A percentile compares a stretch with the other conserved stretches of the same genome.
Evolutionary conservation across 2,329 filamentous ascomycete genomes (phyloP).

Genomic region (Xylariaceae sp.): DNA sequence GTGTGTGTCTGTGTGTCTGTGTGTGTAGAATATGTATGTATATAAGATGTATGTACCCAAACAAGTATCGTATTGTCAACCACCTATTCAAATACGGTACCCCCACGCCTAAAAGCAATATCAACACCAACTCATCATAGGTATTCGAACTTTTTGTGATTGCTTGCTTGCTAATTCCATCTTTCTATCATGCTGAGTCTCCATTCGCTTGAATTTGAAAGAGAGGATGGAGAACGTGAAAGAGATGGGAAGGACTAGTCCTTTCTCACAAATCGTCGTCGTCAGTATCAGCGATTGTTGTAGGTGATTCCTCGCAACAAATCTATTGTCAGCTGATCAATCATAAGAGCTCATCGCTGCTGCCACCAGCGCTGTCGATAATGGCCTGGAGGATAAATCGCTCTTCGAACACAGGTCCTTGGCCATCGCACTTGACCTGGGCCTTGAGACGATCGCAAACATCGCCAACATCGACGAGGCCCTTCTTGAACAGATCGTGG

Average conservation of each 20-base stretch:
- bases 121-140: not conserved
- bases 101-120: not conserved
- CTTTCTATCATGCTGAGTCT: not conserved
- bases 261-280: not conserved
- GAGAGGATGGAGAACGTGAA: not conserved
- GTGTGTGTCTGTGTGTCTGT: not conserved
- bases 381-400: conserved; percentile 67
- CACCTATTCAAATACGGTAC: not conserved
- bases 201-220: not conserved
- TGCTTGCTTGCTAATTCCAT: not conserved
- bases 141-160: not conserved
- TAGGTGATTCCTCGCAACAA: not conserved
- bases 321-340: not conserved
- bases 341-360: conserved; percentile 71
- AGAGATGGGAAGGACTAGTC: not conserved
- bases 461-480: conserved; percentile 73
- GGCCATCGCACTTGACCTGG: conserved; percentile 74
- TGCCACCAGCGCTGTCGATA: conserved; percentile 68
- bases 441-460: conserved; percentile 75
- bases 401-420: conserved; percentile 84
- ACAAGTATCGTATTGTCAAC: not conserved
- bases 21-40: not conserved
- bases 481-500: conserved; percentile 70
- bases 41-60: not conserved
- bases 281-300: not conserved